These are phyloP conservation scores for Phytopythium litorale DNA, from an alignment of 352 stramenopile genomes.

Conservation along the genomic window DNA sequence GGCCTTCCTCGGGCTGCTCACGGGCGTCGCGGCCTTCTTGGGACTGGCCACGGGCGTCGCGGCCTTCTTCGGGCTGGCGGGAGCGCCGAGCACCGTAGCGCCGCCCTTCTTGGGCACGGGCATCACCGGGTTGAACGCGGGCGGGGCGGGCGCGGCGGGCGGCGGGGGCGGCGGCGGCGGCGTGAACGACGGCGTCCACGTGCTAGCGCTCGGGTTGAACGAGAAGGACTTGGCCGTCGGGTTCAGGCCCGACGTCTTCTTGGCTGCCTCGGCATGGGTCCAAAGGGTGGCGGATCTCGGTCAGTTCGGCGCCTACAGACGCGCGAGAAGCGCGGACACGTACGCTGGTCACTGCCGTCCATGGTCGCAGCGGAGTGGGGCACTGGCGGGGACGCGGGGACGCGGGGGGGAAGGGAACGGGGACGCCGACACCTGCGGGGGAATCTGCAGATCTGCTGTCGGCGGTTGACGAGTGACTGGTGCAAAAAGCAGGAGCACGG, in stretches of 20 bases:
- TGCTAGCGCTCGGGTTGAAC: slow-evolving; percentile 66
- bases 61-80: slow-evolving; percentile 12
- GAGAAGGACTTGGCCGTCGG: slow-evolving; percentile 64
- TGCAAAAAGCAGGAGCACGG: too few species aligned
- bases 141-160: slow-evolving; percentile 21
- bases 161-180: slow-evolving; percentile 43
- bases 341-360: slow-evolving; percentile 40
- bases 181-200: slow-evolving; percentile 51
- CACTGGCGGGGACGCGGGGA: neutral
- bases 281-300: neutral
- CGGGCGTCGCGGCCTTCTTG: slow-evolving; percentile 11
- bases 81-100: slow-evolving; percentile 25
- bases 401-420: neutral
- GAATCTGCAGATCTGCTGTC: neutral
- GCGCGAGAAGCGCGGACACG: slow-evolving; percentile 6
- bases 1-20: slow-evolving; percentile 11
- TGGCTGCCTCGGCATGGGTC: slow-evolving; percentile 23
- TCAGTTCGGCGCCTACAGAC: neutral
- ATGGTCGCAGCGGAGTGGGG: slow-evolving; percentile 13
- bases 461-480: too few species aligned
- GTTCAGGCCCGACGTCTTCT: slow-evolving; percentile 54
- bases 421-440: neutral
- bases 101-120: slow-evolving; percentile 69
- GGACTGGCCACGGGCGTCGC: too few species aligned
- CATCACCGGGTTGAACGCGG: slow-evolving; percentile 67